These are phyloP conservation scores for Cordyceps tenuipes DNA, from an alignment of 2,329 filamentous ascomycete genomes.

Conservation along the genomic window DNA sequence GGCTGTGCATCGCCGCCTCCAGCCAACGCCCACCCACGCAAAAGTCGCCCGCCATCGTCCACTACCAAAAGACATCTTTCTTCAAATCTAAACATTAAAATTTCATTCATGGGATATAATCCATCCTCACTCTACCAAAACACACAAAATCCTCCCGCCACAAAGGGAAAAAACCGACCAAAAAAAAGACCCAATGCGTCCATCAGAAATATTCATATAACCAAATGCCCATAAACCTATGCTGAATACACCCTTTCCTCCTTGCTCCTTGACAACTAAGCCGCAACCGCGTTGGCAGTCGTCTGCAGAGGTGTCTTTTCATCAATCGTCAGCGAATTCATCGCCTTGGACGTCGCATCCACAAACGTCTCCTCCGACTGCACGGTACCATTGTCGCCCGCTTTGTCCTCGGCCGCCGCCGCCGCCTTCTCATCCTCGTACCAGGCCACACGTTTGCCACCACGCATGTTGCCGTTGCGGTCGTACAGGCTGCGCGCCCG, in stretches of 20 bases:
- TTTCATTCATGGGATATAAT: slow-evolving; percentile 9
- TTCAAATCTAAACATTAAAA: background rate
- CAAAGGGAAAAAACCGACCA: background rate
- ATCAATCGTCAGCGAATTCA: background rate
- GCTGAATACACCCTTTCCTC: no score
- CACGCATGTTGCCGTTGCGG: slow-evolving; percentile 43
- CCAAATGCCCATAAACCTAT: background rate
- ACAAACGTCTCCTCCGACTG: slow-evolving; percentile 10
- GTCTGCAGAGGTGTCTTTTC: slow-evolving; percentile 5
- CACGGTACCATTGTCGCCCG: background rate
- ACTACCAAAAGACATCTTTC: no score
- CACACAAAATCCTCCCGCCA: background rate
- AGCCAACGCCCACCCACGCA: no score
- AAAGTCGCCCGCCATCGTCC: no score
- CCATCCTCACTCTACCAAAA: background rate
- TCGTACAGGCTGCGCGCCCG: slow-evolving; percentile 57
- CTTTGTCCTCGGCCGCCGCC: slow-evolving; percentile 1
- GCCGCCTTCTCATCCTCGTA: slow-evolving; percentile 10
- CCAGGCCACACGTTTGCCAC: slow-evolving; percentile 6
- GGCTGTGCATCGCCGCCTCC: no score
- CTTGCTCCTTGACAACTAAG: background rate
- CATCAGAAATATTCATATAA: slow-evolving; percentile 1
- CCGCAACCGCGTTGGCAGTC: slow-evolving; percentile 9
- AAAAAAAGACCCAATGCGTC: background rate
- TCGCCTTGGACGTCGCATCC: slow-evolving; percentile 5